Evolutionary conservation across 106 monocot genomes (phyloP).

Genomic region (Acorus calamus): DNA sequence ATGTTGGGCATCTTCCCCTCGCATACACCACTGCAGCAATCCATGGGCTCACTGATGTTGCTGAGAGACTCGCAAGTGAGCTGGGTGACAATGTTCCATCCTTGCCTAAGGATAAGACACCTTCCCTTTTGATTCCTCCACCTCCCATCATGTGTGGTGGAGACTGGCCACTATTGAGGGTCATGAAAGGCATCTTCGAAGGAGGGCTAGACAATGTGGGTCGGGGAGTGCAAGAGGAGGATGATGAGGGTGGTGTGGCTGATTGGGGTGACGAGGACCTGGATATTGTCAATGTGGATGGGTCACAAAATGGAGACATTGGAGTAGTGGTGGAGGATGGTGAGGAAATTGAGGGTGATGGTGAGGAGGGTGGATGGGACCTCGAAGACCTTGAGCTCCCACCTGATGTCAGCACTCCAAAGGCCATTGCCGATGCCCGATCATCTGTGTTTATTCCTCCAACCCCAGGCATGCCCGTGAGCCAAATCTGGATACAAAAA

Average conservation of each 20-base stretch:
- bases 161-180: slow-evolving; percentile 77
- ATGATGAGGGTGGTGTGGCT: slow-evolving; percentile 43
- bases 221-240: slow-evolving; percentile 45
- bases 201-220: slow-evolving; percentile 59
- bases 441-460: slow-evolving; percentile 64
- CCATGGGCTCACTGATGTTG: slow-evolving; percentile 62
- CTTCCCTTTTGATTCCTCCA: slow-evolving; percentile 67
- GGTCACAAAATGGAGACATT: slow-evolving; percentile 39
- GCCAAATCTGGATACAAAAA: slow-evolving; percentile 89
- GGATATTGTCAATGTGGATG: slow-evolving; percentile 60
- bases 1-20: slow-evolving; percentile 76
- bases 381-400: slow-evolving; percentile 83
- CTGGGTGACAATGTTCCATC: slow-evolving; percentile 58
- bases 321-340: slow-evolving; percentile 33
- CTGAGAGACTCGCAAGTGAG: slow-evolving; percentile 69
- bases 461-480: slow-evolving; percentile 71
- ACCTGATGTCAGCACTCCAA: slow-evolving; percentile 52
- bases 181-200: slow-evolving; percentile 82
- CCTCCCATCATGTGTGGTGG: slow-evolving; percentile 51
- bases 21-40: slow-evolving; percentile 65
- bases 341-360: slow-evolving; percentile 48
- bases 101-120: slow-evolving; percentile 47
- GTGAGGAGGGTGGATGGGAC: slow-evolving; percentile 82
- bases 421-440: slow-evolving; percentile 25
- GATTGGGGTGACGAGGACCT: slow-evolving; percentile 78